Conservation (phyloP, 2,329 filamentous ascomycete genomes). For the Pyrenophora teres region DNA sequence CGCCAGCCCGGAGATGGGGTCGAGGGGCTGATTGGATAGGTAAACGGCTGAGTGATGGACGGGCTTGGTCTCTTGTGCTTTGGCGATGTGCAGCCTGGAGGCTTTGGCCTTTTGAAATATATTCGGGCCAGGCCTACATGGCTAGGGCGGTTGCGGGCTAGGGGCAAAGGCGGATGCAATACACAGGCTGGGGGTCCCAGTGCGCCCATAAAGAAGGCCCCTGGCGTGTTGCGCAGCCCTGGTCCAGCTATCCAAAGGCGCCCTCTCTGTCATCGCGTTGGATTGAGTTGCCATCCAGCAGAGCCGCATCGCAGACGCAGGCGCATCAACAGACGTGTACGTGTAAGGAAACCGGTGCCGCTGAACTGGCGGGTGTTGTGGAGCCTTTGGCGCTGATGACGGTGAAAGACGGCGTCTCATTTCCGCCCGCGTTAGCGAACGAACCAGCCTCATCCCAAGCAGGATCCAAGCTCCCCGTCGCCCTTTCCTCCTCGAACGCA, state of each 20-base stretch:
- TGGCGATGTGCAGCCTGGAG: constrained; percentile 21
- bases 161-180: constrained; percentile 24
- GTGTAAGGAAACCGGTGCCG: constrained; percentile 7
- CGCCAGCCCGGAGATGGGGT: constrained; percentile 11
- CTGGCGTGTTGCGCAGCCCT: constrained; percentile 31
- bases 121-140: constrained; percentile 26
- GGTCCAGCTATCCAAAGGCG: constrained; percentile 4
- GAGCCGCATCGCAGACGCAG: constrained; percentile 17
- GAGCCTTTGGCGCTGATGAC: constrained; percentile 32
- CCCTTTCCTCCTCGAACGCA: constrained; percentile 30
- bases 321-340: constrained; percentile 10
- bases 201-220: constrained; percentile 28
- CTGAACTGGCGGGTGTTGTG: constrained; percentile 19
- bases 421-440: constrained; percentile 45
- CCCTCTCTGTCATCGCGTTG: constrained; percentile 6
- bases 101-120: constrained; percentile 22
- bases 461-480: constrained; percentile 30
- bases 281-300: constrained; percentile 8
- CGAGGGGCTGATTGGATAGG: constrained; percentile 14
- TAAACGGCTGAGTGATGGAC: constrained; percentile 4
- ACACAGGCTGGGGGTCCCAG: constrained; percentile 4
- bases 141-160: constrained; percentile 33
- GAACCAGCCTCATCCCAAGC: constrained; percentile 44
- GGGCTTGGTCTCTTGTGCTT: constrained; percentile 17
- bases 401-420: constrained; percentile 42